Conservation (phyloP, 805 yeast species). For the Pichia gijzeniarum region DNA sequence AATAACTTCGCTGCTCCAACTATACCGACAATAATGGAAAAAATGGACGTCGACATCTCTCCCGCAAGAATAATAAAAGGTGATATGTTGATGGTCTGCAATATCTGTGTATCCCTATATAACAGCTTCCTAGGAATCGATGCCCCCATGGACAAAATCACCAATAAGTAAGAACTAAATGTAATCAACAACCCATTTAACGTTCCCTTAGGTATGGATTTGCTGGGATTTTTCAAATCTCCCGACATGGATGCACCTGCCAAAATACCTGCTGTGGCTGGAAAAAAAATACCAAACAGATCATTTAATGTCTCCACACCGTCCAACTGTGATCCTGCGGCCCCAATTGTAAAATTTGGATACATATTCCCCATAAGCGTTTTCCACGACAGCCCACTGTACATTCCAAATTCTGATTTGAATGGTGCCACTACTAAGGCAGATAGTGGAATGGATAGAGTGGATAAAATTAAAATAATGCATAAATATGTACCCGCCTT, state of each 20-base stretch:
- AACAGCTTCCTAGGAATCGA: conserved; percentile 77
- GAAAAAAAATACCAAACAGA: conserved; percentile 92
- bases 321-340: conserved; percentile 75
- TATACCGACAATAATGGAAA: conserved; percentile 91
- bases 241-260: conserved; percentile 99
- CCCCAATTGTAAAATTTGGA: conserved; percentile 82
- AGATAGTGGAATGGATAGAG: conserved; percentile 77
- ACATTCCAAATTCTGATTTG: conserved; percentile 43
- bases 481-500: conserved; percentile 75
- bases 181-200: conserved; percentile 75
- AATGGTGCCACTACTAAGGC: conserved; percentile 62
- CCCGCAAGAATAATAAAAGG: conserved; percentile 71
- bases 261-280: conserved; percentile 97
- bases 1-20: conserved; percentile 91
- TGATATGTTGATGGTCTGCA: conserved; percentile 72
- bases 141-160: conserved; percentile 72
- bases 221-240: conserved; percentile 77
- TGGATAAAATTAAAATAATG: conserved; percentile 58
- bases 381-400: conserved; percentile 69
- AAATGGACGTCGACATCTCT: conserved; percentile 86
- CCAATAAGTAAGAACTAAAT: conserved; percentile 68
- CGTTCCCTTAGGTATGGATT: conserved; percentile 91
- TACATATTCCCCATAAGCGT: conserved; percentile 60
- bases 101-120: conserved; percentile 72
- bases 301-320: conserved; percentile 71